phyloP scores from a whole-genome alignment of 176 grass and related monocot species.

The Microstegium vimineum region DNA sequence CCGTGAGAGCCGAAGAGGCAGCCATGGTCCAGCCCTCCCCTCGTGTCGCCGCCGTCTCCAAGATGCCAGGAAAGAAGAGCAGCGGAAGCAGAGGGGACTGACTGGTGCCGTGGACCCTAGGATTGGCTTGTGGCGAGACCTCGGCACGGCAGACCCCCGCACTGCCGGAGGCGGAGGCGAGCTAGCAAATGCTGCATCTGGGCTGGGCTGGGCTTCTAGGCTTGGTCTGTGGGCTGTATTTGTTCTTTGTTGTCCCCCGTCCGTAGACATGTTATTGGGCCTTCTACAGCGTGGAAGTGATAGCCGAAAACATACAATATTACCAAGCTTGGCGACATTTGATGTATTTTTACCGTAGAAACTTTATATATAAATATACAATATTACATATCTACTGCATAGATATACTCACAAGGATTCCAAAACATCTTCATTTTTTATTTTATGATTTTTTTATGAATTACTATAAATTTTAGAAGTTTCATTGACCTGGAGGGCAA shows the following conservation, averaged over 20 bases:
- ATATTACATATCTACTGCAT: too few species aligned
- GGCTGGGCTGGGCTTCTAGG: not conserved
- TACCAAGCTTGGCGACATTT: too few species aligned
- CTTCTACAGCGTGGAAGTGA: too few species aligned
- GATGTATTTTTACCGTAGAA: too few species aligned
- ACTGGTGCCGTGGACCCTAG: not conserved
- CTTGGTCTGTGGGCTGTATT: not conserved
- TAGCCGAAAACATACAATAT: too few species aligned
- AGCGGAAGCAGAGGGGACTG: not conserved
- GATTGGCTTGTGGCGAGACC: not conserved
- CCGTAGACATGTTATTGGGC: too few species aligned
- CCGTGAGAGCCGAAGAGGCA: constrained; percentile 42
- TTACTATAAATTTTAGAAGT: too few species aligned
- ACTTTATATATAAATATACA: too few species aligned
- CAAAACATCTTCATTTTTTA: too few species aligned
- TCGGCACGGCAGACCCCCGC: not conserved
- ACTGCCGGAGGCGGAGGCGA: not conserved
- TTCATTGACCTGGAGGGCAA: too few species aligned
- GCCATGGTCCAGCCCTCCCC: constrained; percentile 25
- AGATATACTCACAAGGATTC: too few species aligned
- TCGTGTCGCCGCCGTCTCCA: not conserved
- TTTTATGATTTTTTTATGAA: too few species aligned
- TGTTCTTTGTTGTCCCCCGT: not conserved
- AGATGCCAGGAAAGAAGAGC: not conserved
- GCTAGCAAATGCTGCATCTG: not conserved